Percentiles rank a stretch among this genome's conserved stretches.
phyloP scores from a whole-genome alignment of 23 red algal genomes.

The Gracilariopsis chorda region DNA sequence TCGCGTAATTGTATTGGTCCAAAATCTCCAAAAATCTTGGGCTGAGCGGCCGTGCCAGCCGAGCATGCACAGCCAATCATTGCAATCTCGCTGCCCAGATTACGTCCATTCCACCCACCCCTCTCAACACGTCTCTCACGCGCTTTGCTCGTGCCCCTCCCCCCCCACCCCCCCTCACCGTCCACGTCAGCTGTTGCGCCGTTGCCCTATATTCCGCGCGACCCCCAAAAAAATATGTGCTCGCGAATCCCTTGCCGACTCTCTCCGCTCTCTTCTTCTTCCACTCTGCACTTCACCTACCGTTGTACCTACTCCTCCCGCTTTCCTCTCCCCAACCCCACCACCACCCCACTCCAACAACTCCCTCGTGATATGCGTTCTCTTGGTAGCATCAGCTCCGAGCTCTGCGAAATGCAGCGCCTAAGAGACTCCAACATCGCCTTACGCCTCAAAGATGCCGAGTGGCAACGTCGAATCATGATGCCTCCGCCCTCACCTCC shows the following conservation, averaged over 20 bases:
- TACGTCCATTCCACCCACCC: not conserved
- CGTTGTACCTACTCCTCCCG: too few relatives aligned
- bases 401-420: slow-evolving; percentile 66
- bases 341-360: not conserved
- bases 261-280: too few relatives aligned
- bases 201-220: too few relatives aligned
- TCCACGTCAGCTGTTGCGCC: not conserved
- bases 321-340: not conserved
- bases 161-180: not conserved
- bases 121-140: too few relatives aligned
- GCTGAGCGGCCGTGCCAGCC: not conserved
- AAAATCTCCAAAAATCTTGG: not conserved
- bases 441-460: slow-evolving; percentile 36
- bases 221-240: too few relatives aligned
- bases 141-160: not conserved
- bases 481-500: not conserved
- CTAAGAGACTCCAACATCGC: slow-evolving; percentile 47
- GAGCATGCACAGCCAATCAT: not conserved
- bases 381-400: slow-evolving; percentile 45
- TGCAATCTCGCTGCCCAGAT: not conserved
- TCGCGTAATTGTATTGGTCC: not conserved
- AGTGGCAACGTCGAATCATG: slow-evolving; percentile 65
- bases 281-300: too few relatives aligned
- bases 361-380: not conserved
- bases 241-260: too few relatives aligned